A percentile compares a stretch with the other conserved stretches of the same genome.
These are phyloP conservation scores for Litsea cubeba DNA, from an alignment of 164 flowering plant genomes.

Conservation along the genomic window DNA sequence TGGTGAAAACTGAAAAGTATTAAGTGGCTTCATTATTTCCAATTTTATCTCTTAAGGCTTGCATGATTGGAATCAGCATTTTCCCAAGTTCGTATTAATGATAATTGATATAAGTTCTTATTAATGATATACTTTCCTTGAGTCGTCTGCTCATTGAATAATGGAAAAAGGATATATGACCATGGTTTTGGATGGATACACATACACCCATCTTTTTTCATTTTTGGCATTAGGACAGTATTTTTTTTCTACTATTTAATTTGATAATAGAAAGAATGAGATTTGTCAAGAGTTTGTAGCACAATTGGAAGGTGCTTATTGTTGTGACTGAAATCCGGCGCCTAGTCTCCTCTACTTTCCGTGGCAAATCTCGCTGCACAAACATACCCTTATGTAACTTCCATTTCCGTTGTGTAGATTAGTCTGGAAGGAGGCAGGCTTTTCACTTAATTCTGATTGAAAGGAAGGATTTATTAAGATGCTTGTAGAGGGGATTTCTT, in stretches of 20 bases:
- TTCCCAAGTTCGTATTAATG: background rate
- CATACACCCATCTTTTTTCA: background rate
- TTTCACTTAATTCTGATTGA: background rate
- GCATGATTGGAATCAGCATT: background rate
- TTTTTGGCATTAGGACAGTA: background rate
- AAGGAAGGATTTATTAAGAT: background rate
- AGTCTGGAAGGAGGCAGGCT: background rate
- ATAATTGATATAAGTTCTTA: background rate
- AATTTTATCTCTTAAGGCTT: background rate
- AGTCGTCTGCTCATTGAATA: background rate
- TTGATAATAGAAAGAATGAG: too few relatives aligned
- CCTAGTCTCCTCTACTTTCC: background rate
- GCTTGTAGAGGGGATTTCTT: too few relatives aligned
- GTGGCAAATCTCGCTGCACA: background rate
- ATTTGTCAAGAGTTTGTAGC: background rate
- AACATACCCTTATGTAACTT: background rate
- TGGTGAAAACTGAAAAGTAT: background rate
- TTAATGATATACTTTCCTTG: background rate
- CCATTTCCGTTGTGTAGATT: background rate
- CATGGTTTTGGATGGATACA: too few relatives aligned
- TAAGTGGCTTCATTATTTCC: background rate
- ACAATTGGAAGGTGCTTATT: background rate
- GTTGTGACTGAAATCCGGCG: background rate
- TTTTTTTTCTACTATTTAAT: background rate
- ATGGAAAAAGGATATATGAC: too few relatives aligned